Conservation (phyloP, 805 yeast species). For the Nakazawaea sp. region DNA sequence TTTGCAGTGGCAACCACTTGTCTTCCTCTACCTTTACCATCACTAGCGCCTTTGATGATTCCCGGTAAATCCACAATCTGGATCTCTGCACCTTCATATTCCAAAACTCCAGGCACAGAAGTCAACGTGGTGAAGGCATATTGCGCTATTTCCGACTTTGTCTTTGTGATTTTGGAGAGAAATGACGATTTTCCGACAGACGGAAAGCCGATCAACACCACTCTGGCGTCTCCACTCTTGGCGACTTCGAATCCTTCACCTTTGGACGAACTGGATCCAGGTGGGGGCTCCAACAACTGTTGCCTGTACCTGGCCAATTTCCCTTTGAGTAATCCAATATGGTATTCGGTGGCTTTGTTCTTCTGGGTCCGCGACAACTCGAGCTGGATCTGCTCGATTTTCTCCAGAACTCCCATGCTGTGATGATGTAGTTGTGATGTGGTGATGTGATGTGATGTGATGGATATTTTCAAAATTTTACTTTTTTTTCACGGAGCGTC, state of each 20-base stretch:
- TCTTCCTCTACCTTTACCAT: constrained; percentile 96
- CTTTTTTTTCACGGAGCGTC: too few species aligned
- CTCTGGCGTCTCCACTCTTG: constrained; percentile 95
- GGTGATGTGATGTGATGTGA: too few species aligned
- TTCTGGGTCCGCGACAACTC: constrained; percentile 94
- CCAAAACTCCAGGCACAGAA: constrained; percentile 92
- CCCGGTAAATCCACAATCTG: constrained; percentile 98
- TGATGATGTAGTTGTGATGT: too few species aligned
- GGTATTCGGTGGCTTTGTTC: constrained; percentile 97
- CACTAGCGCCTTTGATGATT: constrained; percentile 92
- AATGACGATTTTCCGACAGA: constrained; percentile 96
- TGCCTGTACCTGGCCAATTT: constrained; percentile 89
- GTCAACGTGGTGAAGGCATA: constrained; percentile 95
- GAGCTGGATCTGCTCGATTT: constrained; percentile 83
- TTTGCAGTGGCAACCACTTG: constrained; percentile 96
- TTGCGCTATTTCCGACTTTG: constrained; percentile 90
- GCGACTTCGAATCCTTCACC: constrained; percentile 90
- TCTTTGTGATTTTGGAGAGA: constrained; percentile 81
- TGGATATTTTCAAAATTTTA: too few species aligned
- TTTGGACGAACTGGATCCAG: constrained; percentile 58
- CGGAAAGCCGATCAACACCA: constrained; percentile 92
- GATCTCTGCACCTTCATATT: constrained; percentile 93
- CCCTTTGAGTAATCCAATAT: constrained; percentile 88
- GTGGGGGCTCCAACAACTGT: constrained; percentile 85
- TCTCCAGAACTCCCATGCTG: constrained; percentile 35